Percentiles rank a stretch among this genome's conserved stretches.
Conservation (phyloP, 768 basidiomycete species). For the Pholiota microspora region DNA sequence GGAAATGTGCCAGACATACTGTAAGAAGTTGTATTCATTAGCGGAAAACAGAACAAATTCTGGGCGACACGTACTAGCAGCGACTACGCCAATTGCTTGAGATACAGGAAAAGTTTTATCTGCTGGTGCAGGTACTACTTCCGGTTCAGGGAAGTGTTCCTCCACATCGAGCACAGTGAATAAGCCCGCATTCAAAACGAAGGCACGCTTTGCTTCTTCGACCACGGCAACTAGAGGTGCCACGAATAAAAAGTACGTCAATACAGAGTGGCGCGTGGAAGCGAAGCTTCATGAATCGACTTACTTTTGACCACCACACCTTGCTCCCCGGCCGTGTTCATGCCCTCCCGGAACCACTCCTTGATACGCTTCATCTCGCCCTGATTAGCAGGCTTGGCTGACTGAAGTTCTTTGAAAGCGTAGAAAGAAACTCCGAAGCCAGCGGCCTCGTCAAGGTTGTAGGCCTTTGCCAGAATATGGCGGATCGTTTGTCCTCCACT, state of each 20-base stretch:
- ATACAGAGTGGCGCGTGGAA: not conserved
- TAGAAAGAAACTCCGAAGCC: conserved; percentile 66
- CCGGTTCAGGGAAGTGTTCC: conserved; percentile 7
- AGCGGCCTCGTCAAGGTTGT: conserved; percentile 50
- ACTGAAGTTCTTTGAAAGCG: conserved; percentile 57
- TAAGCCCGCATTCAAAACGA: conserved; percentile 45
- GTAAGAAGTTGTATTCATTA: conserved; percentile 1
- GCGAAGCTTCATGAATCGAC: not conserved
- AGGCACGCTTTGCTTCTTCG: conserved; percentile 48
- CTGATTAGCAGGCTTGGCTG: conserved; percentile 41
- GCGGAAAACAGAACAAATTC: not conserved
- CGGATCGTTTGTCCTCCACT: conserved; percentile 76
- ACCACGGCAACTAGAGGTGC: conserved; percentile 37
- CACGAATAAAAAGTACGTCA: not conserved
- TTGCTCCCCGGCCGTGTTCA: conserved; percentile 48
- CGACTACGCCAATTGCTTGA: conserved; percentile 34
- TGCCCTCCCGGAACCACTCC: conserved; percentile 62
- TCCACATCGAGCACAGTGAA: conserved; percentile 35
- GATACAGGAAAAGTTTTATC: conserved; percentile 29
- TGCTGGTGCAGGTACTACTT: conserved; percentile 7
- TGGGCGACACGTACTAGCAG: conserved; percentile 25
- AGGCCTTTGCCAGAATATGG: conserved; percentile 62
- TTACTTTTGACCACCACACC: conserved; percentile 41
- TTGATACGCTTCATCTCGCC: conserved; percentile 74
- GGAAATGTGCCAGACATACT: conserved; percentile 50